A percentile compares a stretch with the other conserved stretches of the same genome.
These are phyloP conservation scores for Globisporangium radiosum DNA, from an alignment of 352 stramenopile species.

Conservation along the genomic window DNA sequence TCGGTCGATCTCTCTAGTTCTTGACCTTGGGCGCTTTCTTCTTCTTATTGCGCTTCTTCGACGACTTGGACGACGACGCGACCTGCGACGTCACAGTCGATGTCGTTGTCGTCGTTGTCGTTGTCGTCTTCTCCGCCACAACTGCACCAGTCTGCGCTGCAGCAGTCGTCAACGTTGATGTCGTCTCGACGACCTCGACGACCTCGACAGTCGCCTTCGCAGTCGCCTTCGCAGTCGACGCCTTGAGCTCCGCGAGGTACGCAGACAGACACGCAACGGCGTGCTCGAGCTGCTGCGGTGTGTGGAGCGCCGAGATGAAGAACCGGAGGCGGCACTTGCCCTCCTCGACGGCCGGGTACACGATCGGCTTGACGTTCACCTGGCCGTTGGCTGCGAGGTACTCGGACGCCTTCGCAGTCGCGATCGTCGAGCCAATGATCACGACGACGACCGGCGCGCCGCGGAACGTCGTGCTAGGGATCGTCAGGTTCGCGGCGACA, in stretches of 20 bases:
- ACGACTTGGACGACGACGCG: neutral
- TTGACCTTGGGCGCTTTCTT: constrained; percentile 10
- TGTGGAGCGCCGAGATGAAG: constrained; percentile 80
- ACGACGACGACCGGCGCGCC: constrained; percentile 76
- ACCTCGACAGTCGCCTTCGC: neutral
- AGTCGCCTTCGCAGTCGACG: neutral
- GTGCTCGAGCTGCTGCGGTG: constrained; percentile 57
- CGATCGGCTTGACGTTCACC: constrained; percentile 81
- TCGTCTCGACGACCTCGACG: neutral
- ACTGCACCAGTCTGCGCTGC: neutral
- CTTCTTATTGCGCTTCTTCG: constrained; percentile 14
- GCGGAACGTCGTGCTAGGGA: constrained; percentile 53
- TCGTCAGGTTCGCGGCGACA: constrained; percentile 49
- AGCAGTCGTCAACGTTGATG: constrained; percentile 1
- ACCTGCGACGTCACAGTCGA: too few relatives aligned
- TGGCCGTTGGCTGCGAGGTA: constrained; percentile 39
- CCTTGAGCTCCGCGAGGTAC: constrained; percentile 18
- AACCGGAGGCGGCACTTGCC: constrained; percentile 81
- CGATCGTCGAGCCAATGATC: constrained; percentile 72
- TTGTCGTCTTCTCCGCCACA: constrained; percentile 1
- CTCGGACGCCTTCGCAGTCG: constrained; percentile 66
- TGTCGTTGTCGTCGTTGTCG: neutral
- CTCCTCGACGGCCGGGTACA: constrained; percentile 81
- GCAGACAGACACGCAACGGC: constrained; percentile 34
- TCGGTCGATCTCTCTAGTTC: constrained; percentile 1